Conservation (phyloP, 148 eudicot genomes). For the Rhododendron kiyosumense region DNA sequence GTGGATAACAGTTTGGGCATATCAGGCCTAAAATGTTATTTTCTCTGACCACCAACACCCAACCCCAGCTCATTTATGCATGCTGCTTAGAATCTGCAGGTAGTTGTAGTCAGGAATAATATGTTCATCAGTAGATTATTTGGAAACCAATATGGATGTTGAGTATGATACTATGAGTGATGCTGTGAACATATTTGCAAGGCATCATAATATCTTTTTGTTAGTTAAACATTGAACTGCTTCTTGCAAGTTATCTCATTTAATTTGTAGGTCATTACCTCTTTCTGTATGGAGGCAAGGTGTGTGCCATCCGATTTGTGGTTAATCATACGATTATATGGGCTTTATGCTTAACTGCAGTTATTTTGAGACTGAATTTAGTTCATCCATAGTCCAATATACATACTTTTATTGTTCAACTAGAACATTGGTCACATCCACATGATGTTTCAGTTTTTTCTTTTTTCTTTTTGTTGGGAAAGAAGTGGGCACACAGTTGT, state of each 20-base stretch:
- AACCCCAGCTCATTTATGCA: not conserved
- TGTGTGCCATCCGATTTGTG: not conserved
- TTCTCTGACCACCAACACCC: not conserved
- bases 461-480: not conserved
- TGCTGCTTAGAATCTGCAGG: not conserved
- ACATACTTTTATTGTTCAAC: not conserved
- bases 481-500: not conserved
- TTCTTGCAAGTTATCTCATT: not conserved
- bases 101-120: not conserved
- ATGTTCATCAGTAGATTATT: not conserved
- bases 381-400: not conserved
- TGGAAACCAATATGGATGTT: not conserved
- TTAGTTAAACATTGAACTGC: not conserved
- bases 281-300: not conserved
- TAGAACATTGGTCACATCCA: not conserved
- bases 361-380: not conserved
- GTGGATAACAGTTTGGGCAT: not conserved
- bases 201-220: not conserved
- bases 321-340: not conserved
- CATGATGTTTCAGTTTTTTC: not conserved
- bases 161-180: not conserved
- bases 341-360: not conserved
- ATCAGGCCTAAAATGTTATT: not conserved
- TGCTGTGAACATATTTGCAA: not conserved
- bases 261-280: not conserved